Percentiles rank a stretch among this genome's conserved stretches.
These are phyloP conservation scores for Penicillium sp. DNA, from an alignment of 2,329 filamentous ascomycete species.

Conservation along the genomic window DNA sequence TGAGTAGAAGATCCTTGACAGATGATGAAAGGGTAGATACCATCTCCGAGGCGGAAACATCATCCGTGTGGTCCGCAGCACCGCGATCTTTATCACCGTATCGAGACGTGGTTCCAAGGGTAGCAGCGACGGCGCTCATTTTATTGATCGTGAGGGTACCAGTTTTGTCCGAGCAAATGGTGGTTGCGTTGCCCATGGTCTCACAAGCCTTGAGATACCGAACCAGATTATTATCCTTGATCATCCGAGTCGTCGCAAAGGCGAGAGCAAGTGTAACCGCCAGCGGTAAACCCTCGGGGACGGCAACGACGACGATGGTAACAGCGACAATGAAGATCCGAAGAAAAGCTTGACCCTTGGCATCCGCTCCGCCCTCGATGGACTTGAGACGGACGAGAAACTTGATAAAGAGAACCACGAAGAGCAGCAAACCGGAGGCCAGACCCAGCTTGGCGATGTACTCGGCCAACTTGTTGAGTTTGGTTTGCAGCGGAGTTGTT, in stretches of 20 bases:
- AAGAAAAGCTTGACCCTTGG: constrained; percentile 54
- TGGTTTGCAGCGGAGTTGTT: constrained; percentile 71
- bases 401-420: constrained; percentile 71
- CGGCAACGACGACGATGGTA: constrained; percentile 55
- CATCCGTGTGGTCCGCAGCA: constrained; percentile 35
- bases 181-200: constrained; percentile 60
- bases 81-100: constrained; percentile 40
- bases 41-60: constrained; percentile 51
- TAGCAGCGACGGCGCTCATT: constrained; percentile 57
- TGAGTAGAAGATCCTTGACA: constrained; percentile 53
- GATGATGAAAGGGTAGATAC: constrained; percentile 48
- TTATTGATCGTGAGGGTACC: constrained; percentile 60
- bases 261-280: constrained; percentile 58
- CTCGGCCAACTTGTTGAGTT: constrained; percentile 69
- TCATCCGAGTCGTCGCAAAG: constrained; percentile 58
- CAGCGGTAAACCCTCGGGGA: constrained; percentile 56
- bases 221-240: constrained; percentile 58
- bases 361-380: constrained; percentile 42
- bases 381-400: constrained; percentile 59
- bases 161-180: constrained; percentile 61
- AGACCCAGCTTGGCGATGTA: constrained; percentile 73
- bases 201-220: constrained; percentile 56
- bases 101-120: constrained; percentile 44
- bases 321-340: constrained; percentile 55
- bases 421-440: constrained; percentile 66